Evolutionary conservation across 345 rosid species (phyloP).

Genomic region (Eucalyptus fibrosa): DNA sequence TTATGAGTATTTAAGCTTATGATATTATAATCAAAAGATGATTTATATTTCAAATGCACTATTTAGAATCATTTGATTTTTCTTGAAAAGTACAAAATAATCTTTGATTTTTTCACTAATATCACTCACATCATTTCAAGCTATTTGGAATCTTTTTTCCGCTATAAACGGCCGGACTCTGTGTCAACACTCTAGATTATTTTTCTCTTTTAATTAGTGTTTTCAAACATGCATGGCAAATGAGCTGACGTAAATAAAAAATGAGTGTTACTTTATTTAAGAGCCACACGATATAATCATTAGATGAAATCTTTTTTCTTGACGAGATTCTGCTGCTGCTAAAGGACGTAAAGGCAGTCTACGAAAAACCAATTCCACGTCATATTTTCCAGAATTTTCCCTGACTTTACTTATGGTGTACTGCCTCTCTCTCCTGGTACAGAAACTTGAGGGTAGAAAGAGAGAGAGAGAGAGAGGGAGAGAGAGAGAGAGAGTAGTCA

Average conservation of each 20-base stretch:
- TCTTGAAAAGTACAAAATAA: neutral
- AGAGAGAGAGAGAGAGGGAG: neutral
- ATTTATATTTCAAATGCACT: fast-evolving
- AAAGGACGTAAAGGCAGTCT: constrained; percentile 1
- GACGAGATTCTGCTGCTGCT: constrained; percentile 8
- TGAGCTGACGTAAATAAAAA: neutral
- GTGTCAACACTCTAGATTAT: neutral
- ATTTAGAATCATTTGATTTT: neutral
- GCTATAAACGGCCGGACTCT: neutral
- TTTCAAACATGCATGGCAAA: neutral
- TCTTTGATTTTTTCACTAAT: neutral
- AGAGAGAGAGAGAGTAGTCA: neutral
- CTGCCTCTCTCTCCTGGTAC: neutral
- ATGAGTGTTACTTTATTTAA: neutral
- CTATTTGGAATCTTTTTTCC: neutral
- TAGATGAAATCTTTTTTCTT: neutral
- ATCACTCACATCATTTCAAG: neutral
- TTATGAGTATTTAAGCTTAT: too few species aligned
- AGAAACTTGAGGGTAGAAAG: neutral
- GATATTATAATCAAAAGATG: neutral
- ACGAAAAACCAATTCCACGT: constrained; percentile 11
- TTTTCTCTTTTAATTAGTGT: neutral
- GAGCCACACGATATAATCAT: neutral
- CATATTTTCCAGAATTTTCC: constrained; percentile 6
- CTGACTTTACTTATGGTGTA: neutral